Percentiles rank a stretch among this genome's conserved stretches.
These are phyloP conservation scores for Beta macrorhiza DNA, from an alignment of 179 eudicot genomes.

Conservation along the genomic window DNA sequence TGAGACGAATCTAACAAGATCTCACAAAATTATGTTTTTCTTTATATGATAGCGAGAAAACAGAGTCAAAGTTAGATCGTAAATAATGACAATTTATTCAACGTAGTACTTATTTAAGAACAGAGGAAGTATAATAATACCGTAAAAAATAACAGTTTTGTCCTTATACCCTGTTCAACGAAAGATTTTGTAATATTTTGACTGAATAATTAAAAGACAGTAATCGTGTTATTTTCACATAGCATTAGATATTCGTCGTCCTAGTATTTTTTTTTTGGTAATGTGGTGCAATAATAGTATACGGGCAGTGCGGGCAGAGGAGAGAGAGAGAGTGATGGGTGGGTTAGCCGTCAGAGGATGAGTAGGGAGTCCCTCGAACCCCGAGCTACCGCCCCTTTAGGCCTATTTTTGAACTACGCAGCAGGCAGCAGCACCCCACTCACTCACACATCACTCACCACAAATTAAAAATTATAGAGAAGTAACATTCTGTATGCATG, in stretches of 20 bases:
- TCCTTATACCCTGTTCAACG: too few relatives aligned
- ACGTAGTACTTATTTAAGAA: too few relatives aligned
- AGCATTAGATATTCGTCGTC: not conserved
- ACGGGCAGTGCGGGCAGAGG: slow-evolving; percentile 17
- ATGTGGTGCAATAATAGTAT: not conserved
- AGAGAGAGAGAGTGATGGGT: not conserved
- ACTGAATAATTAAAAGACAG: too few relatives aligned
- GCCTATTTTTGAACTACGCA: not conserved
- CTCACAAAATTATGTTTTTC: too few relatives aligned
- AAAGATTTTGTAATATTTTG: too few relatives aligned
- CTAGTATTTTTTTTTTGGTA: not conserved
- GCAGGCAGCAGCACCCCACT: not conserved
- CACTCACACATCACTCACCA: not conserved
- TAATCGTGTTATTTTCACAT: too few relatives aligned
- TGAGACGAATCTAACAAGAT: too few relatives aligned
- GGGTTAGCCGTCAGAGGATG: slow-evolving; percentile 25
- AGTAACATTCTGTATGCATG: slow-evolving; percentile 30
- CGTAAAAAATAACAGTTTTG: too few relatives aligned
- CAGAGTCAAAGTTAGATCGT: too few relatives aligned
- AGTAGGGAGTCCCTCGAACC: slow-evolving; percentile 17
- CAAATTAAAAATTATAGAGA: not conserved
- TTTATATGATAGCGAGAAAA: too few relatives aligned
- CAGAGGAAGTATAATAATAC: too few relatives aligned
- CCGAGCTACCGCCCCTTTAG: slow-evolving; percentile 18
- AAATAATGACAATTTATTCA: too few relatives aligned